phyloP scores from a whole-genome alignment of 441 rosid species.

The Breynia disticha region DNA sequence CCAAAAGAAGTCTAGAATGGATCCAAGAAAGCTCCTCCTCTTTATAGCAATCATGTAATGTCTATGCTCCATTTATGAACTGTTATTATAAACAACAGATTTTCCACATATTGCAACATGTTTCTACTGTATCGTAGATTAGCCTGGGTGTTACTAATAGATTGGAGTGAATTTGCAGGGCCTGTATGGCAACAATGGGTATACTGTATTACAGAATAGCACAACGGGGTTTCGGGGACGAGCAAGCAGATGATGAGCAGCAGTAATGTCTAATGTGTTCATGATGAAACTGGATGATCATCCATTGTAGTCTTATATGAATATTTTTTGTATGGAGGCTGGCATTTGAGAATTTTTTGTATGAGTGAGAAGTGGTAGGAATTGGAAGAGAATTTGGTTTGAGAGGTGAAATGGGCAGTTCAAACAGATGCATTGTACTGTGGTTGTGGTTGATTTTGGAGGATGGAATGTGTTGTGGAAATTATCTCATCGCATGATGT shows the following conservation, averaged over 20 bases:
- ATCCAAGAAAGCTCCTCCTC: slow-evolving; percentile 80
- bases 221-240: slow-evolving; percentile 61
- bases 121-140: too few species aligned
- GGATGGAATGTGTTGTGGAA: background rate
- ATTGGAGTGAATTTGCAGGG: slow-evolving; percentile 43
- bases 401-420: background rate
- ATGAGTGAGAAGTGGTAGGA: background rate
- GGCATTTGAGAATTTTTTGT: background rate
- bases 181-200: slow-evolving; percentile 98
- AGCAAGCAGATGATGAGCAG: slow-evolving; percentile 45
- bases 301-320: slow-evolving; percentile 3
- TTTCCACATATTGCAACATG: background rate
- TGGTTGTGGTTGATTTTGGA: background rate
- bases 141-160: slow-evolving; percentile 2
- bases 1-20: slow-evolving; percentile 68
- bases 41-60: slow-evolving; percentile 84
- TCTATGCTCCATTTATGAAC: slow-evolving; percentile 9
- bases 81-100: background rate
- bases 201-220: slow-evolving; percentile 86
- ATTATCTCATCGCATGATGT: background rate
- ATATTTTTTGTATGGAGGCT: slow-evolving; percentile 1
- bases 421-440: background rate
- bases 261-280: slow-evolving; percentile 20
- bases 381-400: background rate
- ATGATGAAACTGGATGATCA: slow-evolving; percentile 9